Evolutionary conservation across 2,329 filamentous ascomycete species (phyloP).

Genomic region (Arachnopeziza araneosa): DNA sequence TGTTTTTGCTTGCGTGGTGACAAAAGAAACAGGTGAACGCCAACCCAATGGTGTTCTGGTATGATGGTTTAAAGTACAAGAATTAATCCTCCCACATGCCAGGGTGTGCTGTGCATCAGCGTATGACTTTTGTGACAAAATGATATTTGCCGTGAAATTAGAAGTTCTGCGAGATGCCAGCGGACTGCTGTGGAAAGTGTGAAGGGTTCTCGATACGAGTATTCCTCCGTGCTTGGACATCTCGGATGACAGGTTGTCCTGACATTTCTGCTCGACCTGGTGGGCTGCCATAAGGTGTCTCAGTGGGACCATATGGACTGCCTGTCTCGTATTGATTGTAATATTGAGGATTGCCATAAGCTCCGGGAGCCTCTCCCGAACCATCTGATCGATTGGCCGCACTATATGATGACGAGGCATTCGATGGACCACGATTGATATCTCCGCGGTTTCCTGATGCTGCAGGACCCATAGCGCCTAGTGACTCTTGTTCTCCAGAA

Average conservation of each 20-base stretch:
- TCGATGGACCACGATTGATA: conserved; percentile 84
- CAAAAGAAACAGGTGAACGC: not conserved
- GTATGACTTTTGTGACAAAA: conserved; percentile 13
- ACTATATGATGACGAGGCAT: conserved; percentile 94
- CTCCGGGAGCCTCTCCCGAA: conserved; percentile 45
- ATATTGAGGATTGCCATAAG: conserved; percentile 40
- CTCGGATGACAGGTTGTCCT: conserved; percentile 77
- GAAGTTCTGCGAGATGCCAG: conserved; percentile 96
- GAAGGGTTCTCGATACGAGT: conserved; percentile 90
- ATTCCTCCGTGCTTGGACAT: conserved; percentile 87
- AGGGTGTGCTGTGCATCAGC: conserved; percentile 22
- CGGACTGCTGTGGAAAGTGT: conserved; percentile 86
- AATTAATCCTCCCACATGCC: conserved; percentile 32
- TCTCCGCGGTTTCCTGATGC: conserved; percentile 62
- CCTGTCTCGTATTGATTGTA: conserved; percentile 54
- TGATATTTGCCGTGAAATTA: conserved; percentile 37
- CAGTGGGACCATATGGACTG: conserved; percentile 48
- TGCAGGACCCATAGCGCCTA: conserved; percentile 74
- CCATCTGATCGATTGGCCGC: conserved; percentile 69
- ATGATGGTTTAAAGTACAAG: not conserved
- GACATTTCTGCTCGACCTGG: conserved; percentile 38
- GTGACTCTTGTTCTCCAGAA: conserved; percentile 68
- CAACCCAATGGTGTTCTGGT: not conserved
- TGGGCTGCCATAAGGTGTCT: conserved; percentile 30
- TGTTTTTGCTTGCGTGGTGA: not conserved